A percentile compares a stretch with the other conserved stretches of the same genome.
These are phyloP conservation scores for Verticillium nubilum DNA, from an alignment of 2,329 filamentous ascomycete genomes.

Conservation along the genomic window DNA sequence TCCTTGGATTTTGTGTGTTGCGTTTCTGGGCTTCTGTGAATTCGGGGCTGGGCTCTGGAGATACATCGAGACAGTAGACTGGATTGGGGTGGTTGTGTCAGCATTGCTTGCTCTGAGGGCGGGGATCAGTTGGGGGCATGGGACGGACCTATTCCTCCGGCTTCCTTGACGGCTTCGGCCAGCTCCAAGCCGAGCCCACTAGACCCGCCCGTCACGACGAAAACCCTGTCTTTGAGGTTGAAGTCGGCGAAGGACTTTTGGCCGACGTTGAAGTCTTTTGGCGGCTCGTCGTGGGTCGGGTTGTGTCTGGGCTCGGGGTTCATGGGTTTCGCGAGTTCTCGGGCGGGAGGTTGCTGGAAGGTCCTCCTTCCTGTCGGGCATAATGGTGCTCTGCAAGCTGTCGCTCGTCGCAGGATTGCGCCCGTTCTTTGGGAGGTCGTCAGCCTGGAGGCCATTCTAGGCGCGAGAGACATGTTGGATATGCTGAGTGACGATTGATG, in stretches of 20 bases:
- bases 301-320: slow-evolving; percentile 20
- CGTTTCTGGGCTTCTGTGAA: slow-evolving; percentile 56
- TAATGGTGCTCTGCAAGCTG: background rate
- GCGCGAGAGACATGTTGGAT: background rate
- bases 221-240: slow-evolving; percentile 59
- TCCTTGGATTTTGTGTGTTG: slow-evolving; percentile 30
- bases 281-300: slow-evolving; percentile 15
- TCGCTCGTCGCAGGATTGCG: background rate
- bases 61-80: slow-evolving; percentile 55
- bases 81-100: background rate
- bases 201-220: slow-evolving; percentile 66
- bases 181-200: slow-evolving; percentile 69
- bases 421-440: background rate
- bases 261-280: slow-evolving; percentile 19
- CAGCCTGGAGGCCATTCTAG: background rate
- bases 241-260: slow-evolving; percentile 57
- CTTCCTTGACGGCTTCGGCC: slow-evolving; percentile 68
- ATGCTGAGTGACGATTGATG: background rate
- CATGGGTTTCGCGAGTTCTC: slow-evolving; percentile 9
- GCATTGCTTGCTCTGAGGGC: background rate
- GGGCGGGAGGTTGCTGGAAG: background rate
- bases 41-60: slow-evolving; percentile 43
- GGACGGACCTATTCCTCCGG: slow-evolving; percentile 58
- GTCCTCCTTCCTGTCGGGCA: background rate
- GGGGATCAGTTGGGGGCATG: background rate